Conservation (phyloP, 2,329 filamentous ascomycete genomes). For the Pestalotiopsis sp. region DNA sequence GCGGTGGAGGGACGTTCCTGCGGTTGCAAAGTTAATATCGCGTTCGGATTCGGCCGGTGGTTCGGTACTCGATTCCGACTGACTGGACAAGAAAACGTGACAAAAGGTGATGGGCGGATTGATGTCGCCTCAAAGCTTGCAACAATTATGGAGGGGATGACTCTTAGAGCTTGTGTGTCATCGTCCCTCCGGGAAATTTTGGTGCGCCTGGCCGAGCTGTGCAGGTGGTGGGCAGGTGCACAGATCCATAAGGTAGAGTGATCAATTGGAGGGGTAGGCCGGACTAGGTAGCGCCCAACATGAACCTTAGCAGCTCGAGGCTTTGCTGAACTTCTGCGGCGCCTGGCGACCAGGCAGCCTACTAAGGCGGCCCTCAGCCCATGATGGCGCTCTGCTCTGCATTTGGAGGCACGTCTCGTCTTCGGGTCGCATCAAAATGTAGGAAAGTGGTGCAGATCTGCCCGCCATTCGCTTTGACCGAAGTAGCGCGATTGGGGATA, state of each 20-base stretch:
- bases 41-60: slow-evolving; percentile 5
- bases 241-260: neutral
- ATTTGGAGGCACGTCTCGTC: neutral
- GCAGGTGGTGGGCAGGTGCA: slow-evolving; percentile 5
- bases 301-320: neutral
- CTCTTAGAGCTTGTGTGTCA: slow-evolving; percentile 3
- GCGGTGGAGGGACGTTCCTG: slow-evolving; percentile 28
- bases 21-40: slow-evolving; percentile 16
- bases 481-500: neutral
- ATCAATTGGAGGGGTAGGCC: neutral
- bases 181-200: slow-evolving; percentile 5
- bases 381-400: neutral
- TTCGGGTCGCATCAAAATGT: neutral
- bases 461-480: neutral
- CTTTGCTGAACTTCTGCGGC: neutral
- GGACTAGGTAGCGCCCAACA: neutral
- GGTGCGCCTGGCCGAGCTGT: neutral
- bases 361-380: neutral
- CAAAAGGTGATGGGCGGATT: neutral
- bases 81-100: neutral
- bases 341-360: neutral
- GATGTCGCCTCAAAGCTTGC: neutral
- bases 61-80: neutral
- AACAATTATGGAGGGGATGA: slow-evolving; percentile 3
- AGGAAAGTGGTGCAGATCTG: neutral